Evolutionary conservation across 163 green algal genomes (phyloP).

Genomic region (Trebouxia gelatinosa): DNA sequence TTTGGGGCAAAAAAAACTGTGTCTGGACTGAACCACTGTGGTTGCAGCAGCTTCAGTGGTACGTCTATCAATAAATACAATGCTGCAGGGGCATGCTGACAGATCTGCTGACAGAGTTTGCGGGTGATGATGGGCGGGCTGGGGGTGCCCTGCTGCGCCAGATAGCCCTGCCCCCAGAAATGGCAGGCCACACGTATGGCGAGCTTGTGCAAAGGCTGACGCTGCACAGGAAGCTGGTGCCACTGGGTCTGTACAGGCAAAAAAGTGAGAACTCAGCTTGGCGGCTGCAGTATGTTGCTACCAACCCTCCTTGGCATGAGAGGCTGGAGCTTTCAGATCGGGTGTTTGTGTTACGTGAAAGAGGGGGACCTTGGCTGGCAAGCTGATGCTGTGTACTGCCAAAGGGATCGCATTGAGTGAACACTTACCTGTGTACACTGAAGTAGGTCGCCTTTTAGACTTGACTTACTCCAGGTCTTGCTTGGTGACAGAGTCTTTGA

Average conservation of each 20-base stretch:
- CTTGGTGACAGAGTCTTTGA: too few relatives aligned
- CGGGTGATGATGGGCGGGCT: constrained; percentile 49
- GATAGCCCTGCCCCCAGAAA: constrained; percentile 48
- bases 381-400: too few relatives aligned
- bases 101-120: constrained; percentile 59
- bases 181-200: constrained; percentile 63
- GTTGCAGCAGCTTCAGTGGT: too few relatives aligned
- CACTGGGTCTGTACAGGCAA: constrained; percentile 61
- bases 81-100: constrained; percentile 48
- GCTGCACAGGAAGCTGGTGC: constrained; percentile 45
- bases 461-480: too few relatives aligned
- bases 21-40: too few relatives aligned
- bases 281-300: constrained; percentile 61
- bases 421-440: too few relatives aligned
- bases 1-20: too few relatives aligned
- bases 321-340: constrained; percentile 53
- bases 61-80: too few relatives aligned
- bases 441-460: too few relatives aligned
- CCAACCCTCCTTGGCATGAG: constrained; percentile 55
- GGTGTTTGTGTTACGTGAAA: constrained; percentile 63
- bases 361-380: constrained; percentile 16
- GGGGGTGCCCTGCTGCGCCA: constrained; percentile 59
- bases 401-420: too few relatives aligned
- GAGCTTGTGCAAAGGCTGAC: constrained; percentile 58
- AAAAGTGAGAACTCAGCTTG: constrained; percentile 72